These are phyloP conservation scores for Periglandula ipomoeae DNA, from an alignment of 2,329 filamentous ascomycete species.

Conservation along the genomic window DNA sequence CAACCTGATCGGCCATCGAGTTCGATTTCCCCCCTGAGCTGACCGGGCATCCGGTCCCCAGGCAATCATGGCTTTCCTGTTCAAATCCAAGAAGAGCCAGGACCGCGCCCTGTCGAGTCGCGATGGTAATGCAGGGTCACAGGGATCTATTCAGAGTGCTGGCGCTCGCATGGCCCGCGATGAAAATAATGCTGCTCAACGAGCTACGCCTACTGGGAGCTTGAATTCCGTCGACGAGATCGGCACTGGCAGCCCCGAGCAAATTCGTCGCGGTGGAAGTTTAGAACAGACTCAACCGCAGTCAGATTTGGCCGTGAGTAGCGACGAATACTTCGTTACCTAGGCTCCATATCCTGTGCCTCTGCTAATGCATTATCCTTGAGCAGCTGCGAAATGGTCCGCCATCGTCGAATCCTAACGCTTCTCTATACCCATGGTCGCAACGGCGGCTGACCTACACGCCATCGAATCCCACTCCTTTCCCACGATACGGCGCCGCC, in stretches of 20 bases:
- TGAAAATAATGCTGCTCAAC: slow-evolving; percentile 45
- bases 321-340: too few species aligned
- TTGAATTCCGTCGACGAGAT: slow-evolving; percentile 59
- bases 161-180: slow-evolving; percentile 37
- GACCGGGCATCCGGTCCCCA: slow-evolving; percentile 29
- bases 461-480: slow-evolving; percentile 72
- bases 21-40: neutral
- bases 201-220: slow-evolving; percentile 69
- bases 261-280: slow-evolving; percentile 45
- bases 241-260: slow-evolving; percentile 54
- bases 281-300: slow-evolving; percentile 37
- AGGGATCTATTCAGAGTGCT: slow-evolving; percentile 39
- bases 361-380: neutral
- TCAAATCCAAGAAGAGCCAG: slow-evolving; percentile 73
- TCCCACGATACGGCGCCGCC: slow-evolving; percentile 92
- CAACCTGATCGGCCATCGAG: neutral
- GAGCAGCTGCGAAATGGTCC: slow-evolving; percentile 49
- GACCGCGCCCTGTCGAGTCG: slow-evolving; percentile 49
- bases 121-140: slow-evolving; percentile 40
- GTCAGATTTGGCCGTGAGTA: slow-evolving; percentile 34
- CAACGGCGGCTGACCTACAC: slow-evolving; percentile 82
- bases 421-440: slow-evolving; percentile 92
- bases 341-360: too few species aligned
- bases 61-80: slow-evolving; percentile 66
- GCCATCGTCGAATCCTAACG: slow-evolving; percentile 48